Conservation (phyloP, 257 asterid species). For the Datura wrightii region DNA sequence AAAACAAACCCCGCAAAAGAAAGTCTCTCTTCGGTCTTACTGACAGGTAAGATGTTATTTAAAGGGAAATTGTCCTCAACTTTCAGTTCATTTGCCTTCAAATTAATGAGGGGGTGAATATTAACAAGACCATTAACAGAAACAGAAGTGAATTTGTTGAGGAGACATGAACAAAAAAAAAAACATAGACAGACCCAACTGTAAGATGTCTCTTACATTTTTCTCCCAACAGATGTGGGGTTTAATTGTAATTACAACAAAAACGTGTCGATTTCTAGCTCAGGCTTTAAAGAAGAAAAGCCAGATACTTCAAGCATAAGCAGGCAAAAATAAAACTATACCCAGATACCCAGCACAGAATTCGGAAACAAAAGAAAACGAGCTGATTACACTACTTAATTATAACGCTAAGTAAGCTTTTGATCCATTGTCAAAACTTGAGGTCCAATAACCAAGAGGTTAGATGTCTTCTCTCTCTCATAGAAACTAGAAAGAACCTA, state of each 20-base stretch:
- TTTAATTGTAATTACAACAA: constrained; percentile 17
- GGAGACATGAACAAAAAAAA: background rate
- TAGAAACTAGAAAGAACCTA: background rate
- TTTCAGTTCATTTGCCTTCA: constrained; percentile 1
- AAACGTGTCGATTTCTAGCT: background rate
- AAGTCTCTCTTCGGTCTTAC: background rate
- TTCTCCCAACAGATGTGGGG: background rate
- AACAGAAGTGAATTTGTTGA: background rate
- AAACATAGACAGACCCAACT: background rate
- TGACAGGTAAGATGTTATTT: background rate
- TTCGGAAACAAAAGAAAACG: background rate
- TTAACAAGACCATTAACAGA: background rate
- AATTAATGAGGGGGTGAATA: background rate
- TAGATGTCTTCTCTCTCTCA: background rate
- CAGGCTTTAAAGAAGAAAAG: background rate
- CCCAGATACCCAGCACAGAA: background rate
- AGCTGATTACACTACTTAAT: background rate
- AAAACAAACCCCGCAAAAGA: background rate
- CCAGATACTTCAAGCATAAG: background rate
- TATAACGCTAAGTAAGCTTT: background rate
- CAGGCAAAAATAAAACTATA: background rate
- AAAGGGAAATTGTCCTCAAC: background rate
- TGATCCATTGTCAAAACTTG: background rate
- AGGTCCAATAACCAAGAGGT: no score
- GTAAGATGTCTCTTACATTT: background rate